Evolutionary conservation across 352 stramenopile genomes (phyloP), one percentile per base, ranked within the genome.

Genomic region (Thraustotheca clavata): DNA sequence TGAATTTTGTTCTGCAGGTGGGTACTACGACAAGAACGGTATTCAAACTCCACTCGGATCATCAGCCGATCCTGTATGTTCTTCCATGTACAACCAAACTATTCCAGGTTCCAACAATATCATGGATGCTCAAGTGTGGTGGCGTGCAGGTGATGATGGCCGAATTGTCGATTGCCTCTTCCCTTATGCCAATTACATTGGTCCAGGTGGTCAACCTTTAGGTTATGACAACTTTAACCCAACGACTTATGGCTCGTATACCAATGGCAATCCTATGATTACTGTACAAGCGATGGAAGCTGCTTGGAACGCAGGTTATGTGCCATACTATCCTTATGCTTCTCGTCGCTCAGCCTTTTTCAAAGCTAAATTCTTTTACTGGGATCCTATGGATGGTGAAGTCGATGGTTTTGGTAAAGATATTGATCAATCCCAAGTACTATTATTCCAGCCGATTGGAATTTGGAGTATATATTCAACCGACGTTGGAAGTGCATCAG

Each of bases 291-390:
- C 76, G 18, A 87, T 87, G 59, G 67, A 79, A 66, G 70, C 69
- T 0, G 66, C 73, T 1, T 77, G 67, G 69, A 61, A 70, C 16
- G 61, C 62, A 16, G 71, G 76, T 18, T 94, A 87, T 69, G 82
- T 76, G 34, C 72, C 77, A 18, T 94, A 91, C 72, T 74, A 84
- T 39, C 84, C 84, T 8, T 88, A 80, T 67, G 71, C 67, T 32
- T 71, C 52, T 4, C 75, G 76, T 24, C 76, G 74, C 26, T 86
- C 75, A 31, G 63, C 78, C 20, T 93, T 91, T 67, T 93, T 83
- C 74, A 62, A 87, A 40, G 77, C 78, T 49, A 66, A 80, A 32
- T 91, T 78, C 79, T 41, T 90, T 35, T 55, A 24, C 7, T 89
- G 76, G 73, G 74, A 91, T 60, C 65, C 80, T 7, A 59, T n/a